A percentile compares a stretch with the other conserved stretches of the same genome.
These are phyloP conservation scores for Plasmodium gallinaceum DNA, from an alignment of 169 alveolate species.

Conservation along the genomic window DNA sequence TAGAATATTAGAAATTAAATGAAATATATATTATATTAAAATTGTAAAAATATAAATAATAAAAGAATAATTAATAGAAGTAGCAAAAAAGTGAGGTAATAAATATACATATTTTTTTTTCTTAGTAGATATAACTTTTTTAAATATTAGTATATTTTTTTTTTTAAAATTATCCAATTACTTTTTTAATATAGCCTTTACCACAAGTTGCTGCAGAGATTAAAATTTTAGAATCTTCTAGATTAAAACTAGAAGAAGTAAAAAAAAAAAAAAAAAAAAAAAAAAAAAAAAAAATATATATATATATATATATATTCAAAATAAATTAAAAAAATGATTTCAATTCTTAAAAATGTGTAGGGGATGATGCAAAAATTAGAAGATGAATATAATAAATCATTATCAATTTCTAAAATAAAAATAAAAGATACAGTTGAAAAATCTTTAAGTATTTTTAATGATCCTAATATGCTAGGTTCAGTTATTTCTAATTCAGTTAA, in stretches of 20 bases:
- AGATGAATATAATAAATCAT: slow-evolving; percentile 68
- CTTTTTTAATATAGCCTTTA: slow-evolving; percentile 80
- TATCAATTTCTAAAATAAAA: slow-evolving; percentile 42
- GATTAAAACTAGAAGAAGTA: slow-evolving; percentile 85
- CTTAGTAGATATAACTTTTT: neutral
- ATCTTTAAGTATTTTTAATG: slow-evolving; percentile 61
- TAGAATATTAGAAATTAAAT: neutral
- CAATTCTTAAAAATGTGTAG: slow-evolving; percentile 13
- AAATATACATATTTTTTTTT: too few relatives aligned
- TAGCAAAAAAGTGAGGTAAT: neutral
- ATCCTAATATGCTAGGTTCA: slow-evolving; percentile 43
- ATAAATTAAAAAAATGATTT: too few relatives aligned
- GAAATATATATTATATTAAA: neutral
- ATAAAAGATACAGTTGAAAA: slow-evolving; percentile 62
- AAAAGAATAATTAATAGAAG: neutral
- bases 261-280: neutral
- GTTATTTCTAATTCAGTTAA: slow-evolving; percentile 66
- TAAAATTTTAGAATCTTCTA: slow-evolving; percentile 79
- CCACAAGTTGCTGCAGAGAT: slow-evolving; percentile 85
- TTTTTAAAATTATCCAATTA: neutral
- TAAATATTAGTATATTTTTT: neutral
- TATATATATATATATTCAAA: too few relatives aligned
- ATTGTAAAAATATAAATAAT: neutral
- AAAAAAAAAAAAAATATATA: neutral
- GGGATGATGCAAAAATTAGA: slow-evolving; percentile 75